Evolutionary conservation across 2,329 filamentous ascomycete species (phyloP).

Genomic region (Fusarium pseudograminearum): DNA sequence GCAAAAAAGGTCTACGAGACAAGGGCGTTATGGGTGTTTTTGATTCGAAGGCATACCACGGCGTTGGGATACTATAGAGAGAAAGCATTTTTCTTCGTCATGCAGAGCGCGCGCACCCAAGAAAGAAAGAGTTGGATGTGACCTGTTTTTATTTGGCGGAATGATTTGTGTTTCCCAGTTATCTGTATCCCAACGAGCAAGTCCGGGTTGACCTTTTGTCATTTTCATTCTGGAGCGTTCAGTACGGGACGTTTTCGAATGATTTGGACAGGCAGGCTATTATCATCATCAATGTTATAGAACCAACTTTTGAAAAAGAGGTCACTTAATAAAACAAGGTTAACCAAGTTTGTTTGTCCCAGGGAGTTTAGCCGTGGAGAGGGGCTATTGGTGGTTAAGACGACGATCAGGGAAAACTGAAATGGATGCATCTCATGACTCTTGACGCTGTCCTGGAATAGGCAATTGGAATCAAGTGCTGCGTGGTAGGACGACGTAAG

Average conservation of each 20-base stretch:
- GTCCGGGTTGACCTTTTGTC: conserved; percentile 8
- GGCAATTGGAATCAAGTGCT: conserved; percentile 27
- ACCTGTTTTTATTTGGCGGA: conserved; percentile 22
- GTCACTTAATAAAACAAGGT: conserved; percentile 4
- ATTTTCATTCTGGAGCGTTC: conserved; percentile 18
- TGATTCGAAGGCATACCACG: conserved; percentile 45
- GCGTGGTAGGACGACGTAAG: conserved; percentile 36
- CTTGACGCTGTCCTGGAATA: background rate
- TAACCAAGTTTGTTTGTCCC: background rate
- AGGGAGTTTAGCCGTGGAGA: background rate
- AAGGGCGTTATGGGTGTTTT: conserved; percentile 44
- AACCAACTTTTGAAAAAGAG: background rate
- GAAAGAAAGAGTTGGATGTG: conserved; percentile 23
- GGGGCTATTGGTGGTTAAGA: background rate
- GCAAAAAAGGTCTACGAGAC: conserved; percentile 28
- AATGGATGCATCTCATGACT: conserved; percentile 2
- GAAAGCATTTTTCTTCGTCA: conserved; percentile 39
- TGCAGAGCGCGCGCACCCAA: conserved; percentile 24
- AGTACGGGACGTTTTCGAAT: conserved; percentile 9
- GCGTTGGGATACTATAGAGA: conserved; percentile 43
- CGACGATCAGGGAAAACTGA: background rate
- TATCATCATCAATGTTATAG: background rate
- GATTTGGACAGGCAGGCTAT: conserved; percentile 8
- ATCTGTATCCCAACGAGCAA: conserved; percentile 8
- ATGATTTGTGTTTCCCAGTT: conserved; percentile 20